Base-by-base conservation (phyloP, 768 basidiomycete genomes). In the Auricularia cornea region DNA sequence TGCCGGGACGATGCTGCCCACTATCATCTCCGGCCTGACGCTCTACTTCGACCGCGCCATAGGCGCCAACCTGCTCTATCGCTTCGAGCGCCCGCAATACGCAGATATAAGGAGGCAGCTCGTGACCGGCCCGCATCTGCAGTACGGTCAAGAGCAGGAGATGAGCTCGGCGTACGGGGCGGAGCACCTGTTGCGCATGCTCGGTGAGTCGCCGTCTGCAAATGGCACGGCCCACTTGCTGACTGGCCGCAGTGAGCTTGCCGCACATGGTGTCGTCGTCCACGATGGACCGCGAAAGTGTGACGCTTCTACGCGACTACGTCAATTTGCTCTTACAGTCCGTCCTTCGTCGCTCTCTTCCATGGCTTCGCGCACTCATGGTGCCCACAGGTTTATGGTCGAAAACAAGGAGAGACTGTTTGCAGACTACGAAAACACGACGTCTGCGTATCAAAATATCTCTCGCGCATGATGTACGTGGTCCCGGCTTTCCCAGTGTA, bases 81-180 rank as follows among this genome's bases (percentile, higher is more conserved):
- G 94, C 23, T 94, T 96, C 67, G 96, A 99, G 73, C 84, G 96
- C n/a, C 85, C 86, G 5, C 95, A 98, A 73, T 98, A 96, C 66
- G 87, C 88, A 4, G 85, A 88, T 59, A 82, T 92, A 28, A 83
- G 90, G 52, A 86, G 87, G 69, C 74, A 76, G 65, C 91, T 87
- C 67, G 84, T 87, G 65, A 92, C 90, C 6, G 90, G 88, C 1
- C 85, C 80, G 59, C 81, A 85, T 59, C 89, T 91, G 30, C 75
- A 81, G 59, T 78, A 87, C 12, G 82, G 79, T 4, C 79, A 85
- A 65, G 91, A 92, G 71, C 89, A 85, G 72, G 87, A 92, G 69
- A 92, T 97, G 88, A 93, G 91, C 71, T 77, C 83, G 60, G 81
- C 98, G 6, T 98, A 98, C 69, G 97, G 96, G 1, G 94, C 92